Evolutionary conservation across 768 basidiomycete genomes (phyloP).

Genomic region (Pleurotus cornucopiae): DNA sequence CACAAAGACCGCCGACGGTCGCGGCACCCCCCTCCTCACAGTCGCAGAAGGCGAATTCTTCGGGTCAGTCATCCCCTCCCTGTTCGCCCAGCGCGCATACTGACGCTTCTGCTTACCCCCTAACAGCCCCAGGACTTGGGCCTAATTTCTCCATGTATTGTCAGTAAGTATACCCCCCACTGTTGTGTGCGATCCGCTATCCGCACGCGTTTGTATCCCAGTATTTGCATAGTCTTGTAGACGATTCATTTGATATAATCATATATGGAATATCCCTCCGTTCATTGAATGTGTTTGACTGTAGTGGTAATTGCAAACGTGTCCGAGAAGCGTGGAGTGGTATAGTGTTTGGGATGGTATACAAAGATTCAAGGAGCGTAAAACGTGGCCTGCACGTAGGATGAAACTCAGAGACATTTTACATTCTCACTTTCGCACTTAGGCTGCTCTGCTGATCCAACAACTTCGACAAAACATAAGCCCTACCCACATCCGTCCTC

Average conservation of each 20-base stretch:
- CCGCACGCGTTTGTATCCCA: neutral
- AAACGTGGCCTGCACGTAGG: no score
- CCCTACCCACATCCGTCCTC: no score
- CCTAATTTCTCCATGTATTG: neutral
- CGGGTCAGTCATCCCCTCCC: slow-evolving; percentile 21
- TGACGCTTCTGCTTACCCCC: neutral
- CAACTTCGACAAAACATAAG: no score
- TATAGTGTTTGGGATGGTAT: no score
- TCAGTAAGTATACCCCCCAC: neutral
- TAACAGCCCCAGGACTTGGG: slow-evolving; percentile 3
- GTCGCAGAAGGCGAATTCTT: slow-evolving; percentile 22
- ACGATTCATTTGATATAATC: neutral
- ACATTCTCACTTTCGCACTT: no score
- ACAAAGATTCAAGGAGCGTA: no score
- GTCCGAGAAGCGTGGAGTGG: no score
- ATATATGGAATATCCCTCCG: no score
- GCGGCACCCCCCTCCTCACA: slow-evolving; percentile 30
- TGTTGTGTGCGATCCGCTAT: neutral
- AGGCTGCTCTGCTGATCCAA: no score
- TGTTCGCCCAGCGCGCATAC: neutral
- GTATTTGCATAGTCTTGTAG: neutral
- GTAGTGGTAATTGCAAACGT: no score
- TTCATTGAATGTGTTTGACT: no score
- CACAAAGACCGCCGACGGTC: slow-evolving; percentile 35
- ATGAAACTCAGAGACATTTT: no score